Percentiles rank a stretch among this genome's conserved stretches.
Conservation (phyloP, 2,329 filamentous ascomycete species). For the Verticillium longisporum region DNA sequence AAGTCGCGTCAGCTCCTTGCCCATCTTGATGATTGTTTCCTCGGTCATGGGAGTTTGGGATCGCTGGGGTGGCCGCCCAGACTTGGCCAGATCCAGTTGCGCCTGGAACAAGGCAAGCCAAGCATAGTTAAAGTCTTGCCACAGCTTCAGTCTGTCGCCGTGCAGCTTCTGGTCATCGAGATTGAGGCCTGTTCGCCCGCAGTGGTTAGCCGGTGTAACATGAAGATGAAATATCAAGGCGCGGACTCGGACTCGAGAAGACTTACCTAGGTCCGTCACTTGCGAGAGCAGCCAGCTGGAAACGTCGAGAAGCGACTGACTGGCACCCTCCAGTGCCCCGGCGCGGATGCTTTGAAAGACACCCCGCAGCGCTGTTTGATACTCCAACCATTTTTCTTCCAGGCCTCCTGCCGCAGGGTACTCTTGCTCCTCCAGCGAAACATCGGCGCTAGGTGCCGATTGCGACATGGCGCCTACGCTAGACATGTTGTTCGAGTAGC, state of each 20-base stretch:
- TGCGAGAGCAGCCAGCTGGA: conserved; percentile 51
- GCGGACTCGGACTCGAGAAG: not conserved
- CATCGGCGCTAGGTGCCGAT: conserved; percentile 29
- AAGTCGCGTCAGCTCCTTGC: conserved; percentile 71
- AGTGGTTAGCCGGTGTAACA: not conserved
- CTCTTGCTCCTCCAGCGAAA: conserved; percentile 51
- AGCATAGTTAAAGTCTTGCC: conserved; percentile 90
- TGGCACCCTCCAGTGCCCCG: conserved; percentile 41
- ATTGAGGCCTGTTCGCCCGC: conserved; percentile 61
- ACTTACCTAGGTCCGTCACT: conserved; percentile 48
- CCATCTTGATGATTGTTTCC: conserved; percentile 69
- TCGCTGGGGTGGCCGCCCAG: conserved; percentile 49
- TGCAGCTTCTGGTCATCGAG: conserved; percentile 75
- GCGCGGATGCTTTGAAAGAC: conserved; percentile 66
- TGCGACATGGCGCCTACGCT: conserved; percentile 38
- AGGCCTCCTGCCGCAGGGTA: conserved; percentile 47
- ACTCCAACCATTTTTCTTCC: conserved; percentile 63
- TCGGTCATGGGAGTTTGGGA: conserved; percentile 58
- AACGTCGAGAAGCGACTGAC: conserved; percentile 44
- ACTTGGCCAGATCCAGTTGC: conserved; percentile 69
- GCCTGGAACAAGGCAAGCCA: conserved; percentile 81
- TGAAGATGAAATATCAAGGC: too few relatives aligned
- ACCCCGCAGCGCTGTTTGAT: conserved; percentile 52
- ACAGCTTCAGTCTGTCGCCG: conserved; percentile 71
- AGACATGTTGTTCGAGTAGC: conserved; percentile 33